A percentile compares a stretch with the other conserved stretches of the same genome.
Evolutionary conservation across 2,329 filamentous ascomycete genomes (phyloP).

Genomic region (Penicillium polonicum): DNA sequence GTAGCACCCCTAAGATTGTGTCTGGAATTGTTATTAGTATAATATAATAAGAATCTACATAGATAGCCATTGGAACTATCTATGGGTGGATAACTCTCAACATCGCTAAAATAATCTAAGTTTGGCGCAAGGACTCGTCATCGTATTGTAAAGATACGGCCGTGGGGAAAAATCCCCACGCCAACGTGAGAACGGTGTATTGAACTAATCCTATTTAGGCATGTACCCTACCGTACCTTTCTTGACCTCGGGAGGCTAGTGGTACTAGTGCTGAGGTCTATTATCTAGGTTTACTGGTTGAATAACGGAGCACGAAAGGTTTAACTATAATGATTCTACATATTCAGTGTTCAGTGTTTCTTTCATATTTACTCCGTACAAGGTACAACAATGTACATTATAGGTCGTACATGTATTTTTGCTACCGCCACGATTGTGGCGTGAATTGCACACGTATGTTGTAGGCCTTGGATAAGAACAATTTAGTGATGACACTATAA

Average conservation of each 20-base stretch:
- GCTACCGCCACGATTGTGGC: neutral
- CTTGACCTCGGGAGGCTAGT: neutral
- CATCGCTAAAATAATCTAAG: neutral
- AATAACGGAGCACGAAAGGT: neutral
- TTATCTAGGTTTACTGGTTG: neutral
- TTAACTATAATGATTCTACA: neutral
- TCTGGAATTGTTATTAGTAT: neutral
- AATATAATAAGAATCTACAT: neutral
- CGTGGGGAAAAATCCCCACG: constrained; percentile 6
- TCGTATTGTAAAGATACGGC: constrained; percentile 2
- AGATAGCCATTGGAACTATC: neutral
- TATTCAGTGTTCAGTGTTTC: too few species aligned
- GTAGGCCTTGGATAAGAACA: neutral
- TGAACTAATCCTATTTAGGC: neutral
- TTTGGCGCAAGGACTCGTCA: constrained; percentile 10
- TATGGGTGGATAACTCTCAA: neutral
- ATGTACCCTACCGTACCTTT: neutral
- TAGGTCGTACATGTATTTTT: neutral
- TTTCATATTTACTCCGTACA: too few species aligned
- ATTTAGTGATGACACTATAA: neutral
- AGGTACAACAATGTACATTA: neutral
- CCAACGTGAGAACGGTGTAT: constrained; percentile 2
- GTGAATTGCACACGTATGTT: neutral
- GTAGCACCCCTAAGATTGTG: rapidly evolving
- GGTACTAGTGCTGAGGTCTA: neutral